These are phyloP conservation scores for Schizosaccharomyces lindneri DNA, from an alignment of 805 yeast species.

Conservation along the genomic window DNA sequence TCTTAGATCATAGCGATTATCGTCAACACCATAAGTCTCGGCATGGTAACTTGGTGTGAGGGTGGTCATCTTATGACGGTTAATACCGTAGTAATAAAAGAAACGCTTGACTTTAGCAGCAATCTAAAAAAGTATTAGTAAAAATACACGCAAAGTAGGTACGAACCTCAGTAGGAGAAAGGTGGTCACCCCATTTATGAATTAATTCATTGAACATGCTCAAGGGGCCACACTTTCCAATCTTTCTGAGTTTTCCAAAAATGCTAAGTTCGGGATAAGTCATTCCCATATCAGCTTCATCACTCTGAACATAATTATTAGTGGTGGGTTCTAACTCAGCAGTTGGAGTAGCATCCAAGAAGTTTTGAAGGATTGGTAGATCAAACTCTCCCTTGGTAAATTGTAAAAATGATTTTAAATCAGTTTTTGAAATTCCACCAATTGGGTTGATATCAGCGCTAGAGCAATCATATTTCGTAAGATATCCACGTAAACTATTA, in stretches of 20 bases:
- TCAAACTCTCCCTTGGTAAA: slow-evolving; percentile 51
- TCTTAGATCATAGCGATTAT: slow-evolving; percentile 80
- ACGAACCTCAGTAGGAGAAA: slow-evolving; percentile 39
- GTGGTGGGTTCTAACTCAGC: slow-evolving; percentile 97
- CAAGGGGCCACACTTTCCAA: slow-evolving; percentile 87
- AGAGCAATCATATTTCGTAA: slow-evolving; percentile 92
- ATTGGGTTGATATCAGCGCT: slow-evolving; percentile 95
- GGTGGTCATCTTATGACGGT: slow-evolving; percentile 94
- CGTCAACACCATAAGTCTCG: slow-evolving; percentile 94
- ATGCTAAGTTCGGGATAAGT: slow-evolving; percentile 79
- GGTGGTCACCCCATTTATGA: slow-evolving; percentile 75
- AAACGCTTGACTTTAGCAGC: slow-evolving; percentile 83
- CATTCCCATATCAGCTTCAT: slow-evolving; percentile 96
- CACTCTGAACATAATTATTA: slow-evolving; percentile 74
- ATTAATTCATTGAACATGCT: slow-evolving; percentile 75
- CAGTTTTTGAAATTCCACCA: slow-evolving; percentile 94
- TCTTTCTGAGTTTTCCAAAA: slow-evolving; percentile 75
- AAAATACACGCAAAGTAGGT: not conserved
- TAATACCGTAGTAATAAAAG: slow-evolving; percentile 80
- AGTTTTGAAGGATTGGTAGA: slow-evolving; percentile 51
- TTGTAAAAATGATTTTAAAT: slow-evolving; percentile 58
- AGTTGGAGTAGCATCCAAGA: slow-evolving; percentile 81
- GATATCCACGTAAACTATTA: slow-evolving; percentile 61
- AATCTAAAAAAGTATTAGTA: slow-evolving; percentile 14
- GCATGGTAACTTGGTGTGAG: slow-evolving; percentile 94